phyloP scores from a whole-genome alignment of 164 flowering plant species.

The Houttuynia cordata region DNA sequence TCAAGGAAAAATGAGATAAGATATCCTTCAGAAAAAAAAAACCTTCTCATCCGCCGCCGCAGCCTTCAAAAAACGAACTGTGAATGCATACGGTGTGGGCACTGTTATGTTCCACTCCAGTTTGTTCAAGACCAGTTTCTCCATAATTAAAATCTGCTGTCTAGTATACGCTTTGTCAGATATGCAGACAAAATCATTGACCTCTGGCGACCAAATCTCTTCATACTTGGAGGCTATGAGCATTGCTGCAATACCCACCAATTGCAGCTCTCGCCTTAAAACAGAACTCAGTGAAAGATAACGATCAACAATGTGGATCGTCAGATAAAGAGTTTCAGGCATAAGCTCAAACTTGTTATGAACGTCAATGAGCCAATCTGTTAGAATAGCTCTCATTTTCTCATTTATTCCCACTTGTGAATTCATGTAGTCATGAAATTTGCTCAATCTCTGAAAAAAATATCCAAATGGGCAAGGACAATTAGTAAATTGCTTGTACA shows the following conservation, averaged over 20 bases:
- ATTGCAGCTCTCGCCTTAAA: conserved; percentile 54
- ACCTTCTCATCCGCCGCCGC: conserved; percentile 38
- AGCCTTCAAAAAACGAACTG: conserved; percentile 73
- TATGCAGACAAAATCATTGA: conserved; percentile 65
- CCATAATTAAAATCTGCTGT: conserved; percentile 58
- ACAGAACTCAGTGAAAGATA: conserved; percentile 43
- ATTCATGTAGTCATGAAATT: conserved; percentile 48
- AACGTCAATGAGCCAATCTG: conserved; percentile 88
- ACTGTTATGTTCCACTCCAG: conserved; percentile 81
- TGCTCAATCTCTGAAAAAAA: conserved; percentile 33
- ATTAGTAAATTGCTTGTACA: not conserved
- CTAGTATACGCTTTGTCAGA: conserved; percentile 54
- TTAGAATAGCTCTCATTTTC: conserved; percentile 70
- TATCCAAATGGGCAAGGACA: too few relatives aligned
- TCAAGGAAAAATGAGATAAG: too few relatives aligned
- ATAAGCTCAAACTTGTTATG: conserved; percentile 69
- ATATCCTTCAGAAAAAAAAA: too few relatives aligned
- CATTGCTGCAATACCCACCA: conserved; percentile 71
- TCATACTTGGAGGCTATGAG: conserved; percentile 84
- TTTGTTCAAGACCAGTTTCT: conserved; percentile 55
- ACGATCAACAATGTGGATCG: conserved; percentile 69
- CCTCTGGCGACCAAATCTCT: conserved; percentile 96
- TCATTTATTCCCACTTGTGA: conserved; percentile 63
- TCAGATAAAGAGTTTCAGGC: conserved; percentile 79
- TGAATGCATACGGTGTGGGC: conserved; percentile 78